Evolutionary conservation across 1,284 basidiomycete species (phyloP).

Genomic region (Apiotrichum sp.): DNA sequence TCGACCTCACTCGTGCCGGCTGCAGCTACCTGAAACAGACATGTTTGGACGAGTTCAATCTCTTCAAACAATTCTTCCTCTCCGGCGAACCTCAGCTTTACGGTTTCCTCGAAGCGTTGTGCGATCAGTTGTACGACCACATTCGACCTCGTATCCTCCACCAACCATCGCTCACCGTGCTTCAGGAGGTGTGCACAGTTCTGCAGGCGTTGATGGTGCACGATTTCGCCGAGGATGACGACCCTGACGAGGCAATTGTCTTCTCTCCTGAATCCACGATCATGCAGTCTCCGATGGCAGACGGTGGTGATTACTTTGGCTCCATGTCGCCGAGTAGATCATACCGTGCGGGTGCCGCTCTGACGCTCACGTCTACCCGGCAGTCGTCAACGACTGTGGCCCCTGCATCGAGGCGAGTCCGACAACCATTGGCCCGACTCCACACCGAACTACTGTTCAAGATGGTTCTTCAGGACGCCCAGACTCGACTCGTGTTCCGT

Average conservation of each 20-base stretch:
- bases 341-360: not conserved
- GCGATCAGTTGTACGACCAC: conserved; percentile 88
- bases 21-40: conserved; percentile 85
- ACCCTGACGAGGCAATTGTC: conserved; percentile 20
- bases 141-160: conserved; percentile 87
- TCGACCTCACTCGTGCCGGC: conserved; percentile 78
- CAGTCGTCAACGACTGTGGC: not conserved
- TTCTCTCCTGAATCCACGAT: conserved; percentile 22
- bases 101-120: conserved; percentile 77
- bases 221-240: conserved; percentile 48
- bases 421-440: conserved; percentile 52
- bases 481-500: conserved; percentile 87
- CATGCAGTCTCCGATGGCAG: conserved; percentile 3
- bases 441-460: conserved; percentile 68
- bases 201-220: conserved; percentile 88
- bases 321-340: conserved; percentile 33
- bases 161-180: conserved; percentile 72
- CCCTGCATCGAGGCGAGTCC: not conserved
- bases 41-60: conserved; percentile 76
- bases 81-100: conserved; percentile 77
- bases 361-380: not conserved
- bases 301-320: conserved; percentile 22
- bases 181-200: conserved; percentile 90
- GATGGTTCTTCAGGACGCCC: conserved; percentile 87
- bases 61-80: conserved; percentile 77